These are phyloP conservation scores for Ceratobasidium sp. DNA, from an alignment of 1,284 basidiomycete genomes.

Conservation along the genomic window DNA sequence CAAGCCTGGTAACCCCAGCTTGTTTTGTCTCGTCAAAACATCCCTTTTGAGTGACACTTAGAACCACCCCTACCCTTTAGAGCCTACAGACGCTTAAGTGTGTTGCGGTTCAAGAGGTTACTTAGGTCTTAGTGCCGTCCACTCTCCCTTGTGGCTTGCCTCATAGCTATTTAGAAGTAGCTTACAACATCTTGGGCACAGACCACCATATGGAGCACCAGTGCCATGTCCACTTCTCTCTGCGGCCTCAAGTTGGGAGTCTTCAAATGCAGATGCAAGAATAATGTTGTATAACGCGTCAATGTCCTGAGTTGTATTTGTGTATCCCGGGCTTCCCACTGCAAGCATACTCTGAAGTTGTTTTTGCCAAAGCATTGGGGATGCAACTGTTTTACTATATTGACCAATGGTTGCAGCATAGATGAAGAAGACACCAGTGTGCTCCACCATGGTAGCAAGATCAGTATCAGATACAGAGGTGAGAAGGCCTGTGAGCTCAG, in stretches of 20 bases:
- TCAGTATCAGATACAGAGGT: not conserved
- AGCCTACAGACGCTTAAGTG: too few species aligned
- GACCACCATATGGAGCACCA: not conserved
- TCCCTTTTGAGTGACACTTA: too few species aligned
- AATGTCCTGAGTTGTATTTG: not conserved
- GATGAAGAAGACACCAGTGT: slow-evolving; percentile 14
- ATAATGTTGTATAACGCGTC: not conserved
- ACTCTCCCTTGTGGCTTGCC: too few species aligned
- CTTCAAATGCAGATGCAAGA: not conserved
- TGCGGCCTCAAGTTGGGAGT: not conserved
- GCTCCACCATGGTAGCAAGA: not conserved
- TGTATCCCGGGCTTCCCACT: not conserved
- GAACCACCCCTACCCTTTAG: too few species aligned
- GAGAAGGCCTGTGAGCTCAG: not conserved
- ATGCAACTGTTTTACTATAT: not conserved
- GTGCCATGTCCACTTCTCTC: not conserved
- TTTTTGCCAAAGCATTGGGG: not conserved
- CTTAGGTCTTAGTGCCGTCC: too few species aligned
- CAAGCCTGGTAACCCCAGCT: too few species aligned
- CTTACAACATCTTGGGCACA: slow-evolving; percentile 12
- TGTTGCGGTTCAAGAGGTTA: too few species aligned
- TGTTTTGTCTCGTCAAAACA: too few species aligned
- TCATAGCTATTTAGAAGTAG: too few species aligned
- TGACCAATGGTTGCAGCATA: slow-evolving; percentile 16
- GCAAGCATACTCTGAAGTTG: not conserved